These are phyloP conservation scores for Russula abietina DNA, from an alignment of 768 basidiomycete species.

Conservation along the genomic window DNA sequence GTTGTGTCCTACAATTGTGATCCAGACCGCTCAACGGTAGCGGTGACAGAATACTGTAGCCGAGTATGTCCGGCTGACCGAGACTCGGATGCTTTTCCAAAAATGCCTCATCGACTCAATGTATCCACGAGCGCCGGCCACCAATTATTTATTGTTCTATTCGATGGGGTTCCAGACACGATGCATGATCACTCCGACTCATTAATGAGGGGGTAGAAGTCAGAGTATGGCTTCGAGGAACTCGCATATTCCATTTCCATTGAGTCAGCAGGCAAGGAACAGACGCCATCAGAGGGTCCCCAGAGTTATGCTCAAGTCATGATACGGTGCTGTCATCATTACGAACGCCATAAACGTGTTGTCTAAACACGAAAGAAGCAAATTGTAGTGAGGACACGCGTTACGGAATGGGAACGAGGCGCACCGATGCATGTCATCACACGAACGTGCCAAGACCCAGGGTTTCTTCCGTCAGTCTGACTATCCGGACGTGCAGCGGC, in stretches of 20 bases:
- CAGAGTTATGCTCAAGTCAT: neutral
- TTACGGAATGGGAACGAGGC: neutral
- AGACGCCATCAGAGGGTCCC: neutral
- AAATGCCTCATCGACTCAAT: no score
- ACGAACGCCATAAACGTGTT: neutral
- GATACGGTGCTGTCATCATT: neutral
- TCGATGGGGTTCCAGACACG: no score
- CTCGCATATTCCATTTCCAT: no score
- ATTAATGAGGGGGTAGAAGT: no score
- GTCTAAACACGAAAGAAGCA: neutral
- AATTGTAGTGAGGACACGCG: neutral
- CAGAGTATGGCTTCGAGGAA: no score
- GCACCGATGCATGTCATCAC: neutral
- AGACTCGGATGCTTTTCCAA: no score
- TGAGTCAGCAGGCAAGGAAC: neutral
- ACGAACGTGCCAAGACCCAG: neutral
- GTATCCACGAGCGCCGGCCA: no score
- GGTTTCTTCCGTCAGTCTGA: constrained; percentile 11
- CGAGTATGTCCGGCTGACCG: no score
- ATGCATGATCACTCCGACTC: no score
- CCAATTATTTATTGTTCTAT: no score
- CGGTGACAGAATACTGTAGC: no score
- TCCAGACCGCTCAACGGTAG: neutral
- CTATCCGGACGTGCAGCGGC: constrained; percentile 19
- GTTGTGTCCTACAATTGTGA: neutral